phyloP scores from a whole-genome alignment of 1,284 basidiomycete genomes.

The Cutaneotrichosporon sp. region DNA sequence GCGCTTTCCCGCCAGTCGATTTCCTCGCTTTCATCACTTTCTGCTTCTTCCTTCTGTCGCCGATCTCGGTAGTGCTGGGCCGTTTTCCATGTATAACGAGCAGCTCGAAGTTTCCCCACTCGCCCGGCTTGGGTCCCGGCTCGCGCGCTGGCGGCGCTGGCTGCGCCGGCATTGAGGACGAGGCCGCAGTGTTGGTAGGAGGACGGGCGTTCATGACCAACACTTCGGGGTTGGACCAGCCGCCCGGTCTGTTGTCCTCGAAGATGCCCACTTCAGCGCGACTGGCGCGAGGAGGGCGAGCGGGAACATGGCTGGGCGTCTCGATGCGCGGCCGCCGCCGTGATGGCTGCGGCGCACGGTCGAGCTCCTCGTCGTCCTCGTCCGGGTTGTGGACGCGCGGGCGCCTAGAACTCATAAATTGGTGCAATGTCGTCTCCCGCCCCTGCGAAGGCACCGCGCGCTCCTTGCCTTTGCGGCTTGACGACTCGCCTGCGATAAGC shows the following conservation, averaged over 20 bases:
- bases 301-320: no score
- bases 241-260: background rate
- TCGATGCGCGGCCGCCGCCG: no score
- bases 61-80: background rate
- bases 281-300: background rate
- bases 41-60: background rate
- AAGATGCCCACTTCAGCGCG: background rate
- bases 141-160: background rate
- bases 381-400: no score
- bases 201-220: background rate
- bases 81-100: background rate
- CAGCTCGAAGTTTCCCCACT: conserved; percentile 16
- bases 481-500: no score
- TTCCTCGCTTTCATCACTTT: conserved; percentile 1
- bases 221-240: conserved; percentile 3
- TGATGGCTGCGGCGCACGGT: no score
- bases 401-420: no score
- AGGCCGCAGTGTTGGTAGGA: background rate
- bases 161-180: background rate
- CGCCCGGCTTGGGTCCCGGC: conserved; percentile 2
- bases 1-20: background rate
- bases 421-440: no score
- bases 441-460: no score
- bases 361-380: no score
- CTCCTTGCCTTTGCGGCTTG: no score